Base-by-base conservation (phyloP, 1,284 basidiomycete genomes). In the Sporisorium scitamineum region DNA sequence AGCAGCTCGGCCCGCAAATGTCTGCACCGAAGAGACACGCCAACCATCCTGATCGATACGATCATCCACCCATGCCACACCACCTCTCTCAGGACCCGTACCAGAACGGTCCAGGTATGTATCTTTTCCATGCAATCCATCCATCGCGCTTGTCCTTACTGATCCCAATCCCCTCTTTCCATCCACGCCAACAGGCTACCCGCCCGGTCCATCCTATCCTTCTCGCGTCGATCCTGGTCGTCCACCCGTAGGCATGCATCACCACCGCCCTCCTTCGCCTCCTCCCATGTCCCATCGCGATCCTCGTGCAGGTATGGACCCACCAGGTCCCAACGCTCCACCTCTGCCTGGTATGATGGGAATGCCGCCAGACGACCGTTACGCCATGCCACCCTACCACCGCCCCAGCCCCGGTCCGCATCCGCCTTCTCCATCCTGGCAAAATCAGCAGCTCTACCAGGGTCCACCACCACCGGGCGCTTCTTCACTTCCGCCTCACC, bases 21-120 rank as follows among this genome's bases (percentile, higher is more conserved):
- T 55, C 70, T 0, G 70, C 57, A 20, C 56, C 66, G 27, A 76
- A 76, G 59, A 61, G 70, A 27, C 68, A 66, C 34, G 44, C 47
- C 44, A 68, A 70, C 44, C 70, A 76, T 47, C 61, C 69, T 5
- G 74, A 76, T 31, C 52, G 70, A 11, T 76, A 76, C 63, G 74
- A 76, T 20, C 70, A 70, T 61, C 69, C 74, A n/a, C 60, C 70
- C 55, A 66, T 71, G 69, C 61, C 69, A 22, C 74, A 76, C 34
- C 74, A 72, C 41, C 63, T 76, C 34, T 48, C 45, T 7, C 74
- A 76, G 50, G 69, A 76, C 42, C 62, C 64, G 24, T 71, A 76
- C 41, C 69, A 76, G 50, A 64, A 71, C 34, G 61, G 50, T 42
- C 68, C 67, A 68, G 68, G 73, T 76, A 68, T 5, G 73, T 64